Evolutionary conservation across 345 rosid genomes (phyloP).

Genomic region (Pugionium cornutum): DNA sequence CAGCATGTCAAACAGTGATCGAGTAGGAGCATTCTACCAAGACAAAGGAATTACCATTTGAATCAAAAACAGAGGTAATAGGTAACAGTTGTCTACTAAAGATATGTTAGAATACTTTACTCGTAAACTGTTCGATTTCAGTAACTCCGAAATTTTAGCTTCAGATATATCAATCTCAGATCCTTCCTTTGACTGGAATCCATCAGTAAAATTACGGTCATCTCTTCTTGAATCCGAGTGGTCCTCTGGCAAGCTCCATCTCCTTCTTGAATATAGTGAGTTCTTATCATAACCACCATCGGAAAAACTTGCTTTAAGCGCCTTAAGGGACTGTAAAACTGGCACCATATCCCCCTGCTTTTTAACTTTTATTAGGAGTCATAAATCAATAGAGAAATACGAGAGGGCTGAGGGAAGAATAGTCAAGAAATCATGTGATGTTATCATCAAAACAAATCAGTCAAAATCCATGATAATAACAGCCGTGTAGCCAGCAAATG

Average conservation of each 20-base stretch:
- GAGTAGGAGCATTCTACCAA: conserved; percentile 71
- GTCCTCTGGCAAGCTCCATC: conserved; percentile 51
- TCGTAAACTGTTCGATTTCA: conserved; percentile 63
- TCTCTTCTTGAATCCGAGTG: conserved; percentile 32
- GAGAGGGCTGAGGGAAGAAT: background rate
- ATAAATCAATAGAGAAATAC: conserved; percentile 17
- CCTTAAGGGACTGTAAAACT: conserved; percentile 68
- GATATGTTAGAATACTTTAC: conserved; percentile 49
- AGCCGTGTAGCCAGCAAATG: background rate
- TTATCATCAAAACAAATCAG: conserved; percentile 17
- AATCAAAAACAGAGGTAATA: conserved; percentile 24
- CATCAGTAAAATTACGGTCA: conserved; percentile 45
- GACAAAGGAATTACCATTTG: conserved; percentile 30
- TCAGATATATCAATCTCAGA: conserved; percentile 56
- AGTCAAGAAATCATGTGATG: conserved; percentile 19
- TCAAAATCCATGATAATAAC: background rate
- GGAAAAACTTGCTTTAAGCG: conserved; percentile 55
- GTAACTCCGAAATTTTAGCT: conserved; percentile 56
- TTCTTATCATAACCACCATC: conserved; percentile 43
- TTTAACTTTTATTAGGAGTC: conserved; percentile 37
- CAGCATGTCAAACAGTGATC: conserved; percentile 61
- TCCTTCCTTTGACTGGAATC: conserved; percentile 50
- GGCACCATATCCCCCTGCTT: conserved; percentile 71
- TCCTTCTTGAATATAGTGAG: conserved; percentile 47
- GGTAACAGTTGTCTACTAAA: background rate